phyloP scores from a whole-genome alignment of 352 stramenopile species.

The Phytophthora megakarya region DNA sequence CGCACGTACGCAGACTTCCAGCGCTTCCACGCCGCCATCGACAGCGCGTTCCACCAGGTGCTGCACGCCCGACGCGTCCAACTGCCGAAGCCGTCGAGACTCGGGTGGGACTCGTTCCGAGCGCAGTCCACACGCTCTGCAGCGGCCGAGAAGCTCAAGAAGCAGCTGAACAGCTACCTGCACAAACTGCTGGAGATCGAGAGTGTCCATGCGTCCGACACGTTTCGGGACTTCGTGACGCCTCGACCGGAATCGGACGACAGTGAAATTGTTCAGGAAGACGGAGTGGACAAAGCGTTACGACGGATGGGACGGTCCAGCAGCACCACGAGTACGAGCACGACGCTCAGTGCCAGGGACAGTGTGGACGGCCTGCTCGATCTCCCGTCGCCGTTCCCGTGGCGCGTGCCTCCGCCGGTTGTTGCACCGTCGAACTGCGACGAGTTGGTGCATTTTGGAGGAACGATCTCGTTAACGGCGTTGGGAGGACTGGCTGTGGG shows the following conservation, averaged over 20 bases:
- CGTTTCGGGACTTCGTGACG: conserved; percentile 56
- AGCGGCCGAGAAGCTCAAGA: conserved; percentile 42
- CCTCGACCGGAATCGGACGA: conserved; percentile 44
- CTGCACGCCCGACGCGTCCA: conserved; percentile 48
- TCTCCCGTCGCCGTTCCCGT: conserved; percentile 21
- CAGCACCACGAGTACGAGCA: conserved; percentile 26
- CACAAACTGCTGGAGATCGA: conserved; percentile 67
- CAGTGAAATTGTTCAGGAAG: conserved; percentile 26
- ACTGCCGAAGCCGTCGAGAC: conserved; percentile 45
- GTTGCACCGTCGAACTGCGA: conserved; percentile 40
- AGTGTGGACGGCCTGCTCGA: conserved; percentile 21
- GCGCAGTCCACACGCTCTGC: conserved; percentile 24
- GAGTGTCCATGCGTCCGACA: conserved; percentile 41
- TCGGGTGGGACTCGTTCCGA: conserved; percentile 43
- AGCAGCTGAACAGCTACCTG: conserved; percentile 65
- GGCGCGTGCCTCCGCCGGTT: conserved; percentile 19
- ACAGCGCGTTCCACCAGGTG: conserved; percentile 24
- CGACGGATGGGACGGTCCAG: conserved; percentile 13
- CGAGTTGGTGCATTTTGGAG: conserved; percentile 48
- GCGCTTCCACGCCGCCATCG: conserved; percentile 44
- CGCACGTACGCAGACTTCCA: conserved; percentile 60
- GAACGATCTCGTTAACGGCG: conserved; percentile 46
- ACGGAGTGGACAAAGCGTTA: conserved; percentile 2
- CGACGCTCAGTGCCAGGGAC: conserved; percentile 27
- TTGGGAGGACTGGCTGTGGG: conserved; percentile 57